Conservation (phyloP, 1,284 basidiomycete genomes). For the Veloboletus limbatus region DNA sequence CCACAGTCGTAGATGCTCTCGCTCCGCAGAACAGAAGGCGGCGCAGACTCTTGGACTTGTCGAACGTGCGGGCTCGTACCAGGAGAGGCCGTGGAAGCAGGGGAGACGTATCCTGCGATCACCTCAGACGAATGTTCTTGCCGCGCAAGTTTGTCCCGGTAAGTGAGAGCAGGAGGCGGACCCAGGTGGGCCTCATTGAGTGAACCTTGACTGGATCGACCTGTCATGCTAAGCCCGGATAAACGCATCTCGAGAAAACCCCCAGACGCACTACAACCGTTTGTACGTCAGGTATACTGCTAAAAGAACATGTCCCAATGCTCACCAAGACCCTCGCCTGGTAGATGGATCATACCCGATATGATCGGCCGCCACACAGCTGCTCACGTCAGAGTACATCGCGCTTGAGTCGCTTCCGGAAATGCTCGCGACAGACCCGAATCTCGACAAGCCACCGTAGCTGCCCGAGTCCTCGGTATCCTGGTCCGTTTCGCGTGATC, state of each 20-base stretch:
- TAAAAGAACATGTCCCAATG: slow-evolving; percentile 11
- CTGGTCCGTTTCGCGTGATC: slow-evolving; percentile 41
- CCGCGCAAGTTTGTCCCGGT: slow-evolving; percentile 24
- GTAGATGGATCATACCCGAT: slow-evolving; percentile 31
- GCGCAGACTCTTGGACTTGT: slow-evolving; percentile 28
- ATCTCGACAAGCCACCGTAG: slow-evolving; percentile 49
- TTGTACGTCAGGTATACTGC: slow-evolving; percentile 22
- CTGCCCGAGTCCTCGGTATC: slow-evolving; percentile 48
- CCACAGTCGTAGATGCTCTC: slow-evolving; percentile 29
- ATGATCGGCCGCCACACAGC: slow-evolving; percentile 36
- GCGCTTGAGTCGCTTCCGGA: slow-evolving; percentile 58
- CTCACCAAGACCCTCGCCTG: slow-evolving; percentile 53
- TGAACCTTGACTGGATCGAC: slow-evolving; percentile 31
- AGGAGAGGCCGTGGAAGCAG: slow-evolving; percentile 43
- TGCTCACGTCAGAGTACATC: slow-evolving; percentile 51
- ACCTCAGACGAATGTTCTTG: slow-evolving; percentile 19
- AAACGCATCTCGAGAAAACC: slow-evolving; percentile 43
- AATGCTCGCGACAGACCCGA: slow-evolving; percentile 57
- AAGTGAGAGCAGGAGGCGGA: slow-evolving; percentile 20
- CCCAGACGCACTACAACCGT: slow-evolving; percentile 32
- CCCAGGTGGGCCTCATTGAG: slow-evolving; percentile 29
- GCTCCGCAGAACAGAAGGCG: slow-evolving; percentile 24
- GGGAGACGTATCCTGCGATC: slow-evolving; percentile 33
- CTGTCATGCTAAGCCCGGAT: slow-evolving; percentile 47
- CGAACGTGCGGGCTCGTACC: slow-evolving; percentile 39